A percentile compares a stretch with the other conserved stretches of the same genome.
Evolutionary conservation across 192 early-diverging fungal species (phyloP).

Genomic region (Backusella liffmaniae): DNA sequence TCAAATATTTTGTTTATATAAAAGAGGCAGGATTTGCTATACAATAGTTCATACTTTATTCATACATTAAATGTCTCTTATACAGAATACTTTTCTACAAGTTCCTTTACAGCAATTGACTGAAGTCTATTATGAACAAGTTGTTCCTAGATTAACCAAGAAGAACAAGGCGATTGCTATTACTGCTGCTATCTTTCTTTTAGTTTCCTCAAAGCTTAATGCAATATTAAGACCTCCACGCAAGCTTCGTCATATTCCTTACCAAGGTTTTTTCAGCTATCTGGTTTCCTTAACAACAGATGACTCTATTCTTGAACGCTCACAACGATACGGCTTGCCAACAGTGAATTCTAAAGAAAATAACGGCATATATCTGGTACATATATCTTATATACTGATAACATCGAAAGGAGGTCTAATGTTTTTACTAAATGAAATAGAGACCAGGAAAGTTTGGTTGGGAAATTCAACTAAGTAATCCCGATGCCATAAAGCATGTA

Average conservation of each 20-base stretch:
- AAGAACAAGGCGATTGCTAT: not conserved
- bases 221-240: not conserved
- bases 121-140: not conserved
- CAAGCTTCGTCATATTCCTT: not conserved
- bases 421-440: not conserved
- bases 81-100: not conserved
- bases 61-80: not conserved
- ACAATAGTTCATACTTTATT: not conserved
- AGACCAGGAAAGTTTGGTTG: not conserved
- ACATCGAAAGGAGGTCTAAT: not conserved
- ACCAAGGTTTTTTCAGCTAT: not conserved
- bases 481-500: constrained; percentile 8
- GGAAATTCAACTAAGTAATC: not conserved
- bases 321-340: not conserved
- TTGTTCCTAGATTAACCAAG: not conserved
- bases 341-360: not conserved
- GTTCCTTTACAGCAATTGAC: not conserved
- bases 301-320: not conserved
- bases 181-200: not conserved
- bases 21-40: not conserved
- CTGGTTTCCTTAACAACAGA: not conserved
- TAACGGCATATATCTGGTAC: not conserved
- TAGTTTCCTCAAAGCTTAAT: not conserved
- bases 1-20: not conserved
- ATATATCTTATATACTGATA: not conserved